Conservation (phyloP, 2,329 filamentous ascomycete species). For the Ophiocordyceps sinensis region DNA sequence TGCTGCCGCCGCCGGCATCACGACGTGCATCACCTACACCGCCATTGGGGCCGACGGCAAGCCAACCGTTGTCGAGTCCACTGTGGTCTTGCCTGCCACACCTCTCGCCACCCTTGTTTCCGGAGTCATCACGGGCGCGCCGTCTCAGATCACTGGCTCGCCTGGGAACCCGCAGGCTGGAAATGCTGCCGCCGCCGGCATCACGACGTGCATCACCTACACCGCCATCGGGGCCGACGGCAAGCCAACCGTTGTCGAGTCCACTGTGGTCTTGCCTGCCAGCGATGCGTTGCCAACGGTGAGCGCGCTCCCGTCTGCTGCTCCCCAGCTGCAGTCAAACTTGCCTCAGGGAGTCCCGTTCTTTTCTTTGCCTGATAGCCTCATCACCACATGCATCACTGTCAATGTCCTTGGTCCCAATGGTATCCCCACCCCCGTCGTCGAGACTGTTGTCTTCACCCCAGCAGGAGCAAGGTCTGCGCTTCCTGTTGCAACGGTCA, state of each 20-base stretch:
- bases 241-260: slow-evolving; percentile 18
- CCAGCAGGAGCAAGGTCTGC: slow-evolving; percentile 1
- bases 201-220: slow-evolving; percentile 16
- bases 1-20: slow-evolving; percentile 4
- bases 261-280: slow-evolving; percentile 14
- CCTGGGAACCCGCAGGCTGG: slow-evolving; percentile 1
- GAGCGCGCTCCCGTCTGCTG: slow-evolving; percentile 5
- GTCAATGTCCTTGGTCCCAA: slow-evolving; percentile 16
- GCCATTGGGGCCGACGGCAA: slow-evolving; percentile 12
- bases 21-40: slow-evolving; percentile 15
- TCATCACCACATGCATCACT: slow-evolving; percentile 15
- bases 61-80: not conserved
- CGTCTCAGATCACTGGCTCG: slow-evolving; percentile 8
- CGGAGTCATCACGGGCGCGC: slow-evolving; percentile 10
- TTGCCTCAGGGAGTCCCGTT: slow-evolving; percentile 8
- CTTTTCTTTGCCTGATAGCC: slow-evolving; percentile 5
- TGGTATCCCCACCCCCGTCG: slow-evolving; percentile 15
- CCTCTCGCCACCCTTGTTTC: slow-evolving; percentile 1
- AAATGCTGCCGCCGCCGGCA: slow-evolving; percentile 1
- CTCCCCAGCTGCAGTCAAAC: slow-evolving; percentile 4
- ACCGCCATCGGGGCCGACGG: slow-evolving; percentile 10
- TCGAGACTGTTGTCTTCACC: slow-evolving; percentile 12
- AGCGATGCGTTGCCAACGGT: slow-evolving; percentile 8
- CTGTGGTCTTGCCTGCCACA: slow-evolving; percentile 5
- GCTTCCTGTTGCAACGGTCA: slow-evolving; percentile 3